A percentile compares a stretch with the other conserved stretches of the same genome.
Evolutionary conservation across 345 rosid species (phyloP).

Genomic region (Populus tremula): DNA sequence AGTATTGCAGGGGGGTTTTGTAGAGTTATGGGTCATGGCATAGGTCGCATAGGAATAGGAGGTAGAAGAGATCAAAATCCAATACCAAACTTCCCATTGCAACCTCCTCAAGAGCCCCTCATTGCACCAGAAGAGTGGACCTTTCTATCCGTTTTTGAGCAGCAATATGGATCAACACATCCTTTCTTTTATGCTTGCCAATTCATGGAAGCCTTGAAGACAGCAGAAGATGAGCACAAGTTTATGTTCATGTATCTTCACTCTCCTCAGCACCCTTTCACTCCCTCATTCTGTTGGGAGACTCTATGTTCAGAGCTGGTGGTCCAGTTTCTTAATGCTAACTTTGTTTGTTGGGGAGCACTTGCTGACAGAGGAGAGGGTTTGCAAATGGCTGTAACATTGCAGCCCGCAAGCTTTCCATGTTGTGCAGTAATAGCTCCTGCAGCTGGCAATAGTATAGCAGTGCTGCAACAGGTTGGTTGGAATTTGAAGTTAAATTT

Average conservation of each 20-base stretch:
- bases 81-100: constrained; percentile 21
- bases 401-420: constrained; percentile 49
- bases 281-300: constrained; percentile 53
- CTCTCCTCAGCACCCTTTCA: constrained; percentile 51
- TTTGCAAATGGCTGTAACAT: constrained; percentile 37
- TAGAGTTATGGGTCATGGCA: constrained; percentile 38
- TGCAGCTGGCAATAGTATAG: constrained; percentile 36
- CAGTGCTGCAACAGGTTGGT: constrained; percentile 57
- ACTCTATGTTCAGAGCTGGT: constrained; percentile 51
- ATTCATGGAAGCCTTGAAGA: constrained; percentile 44
- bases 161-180: constrained; percentile 47
- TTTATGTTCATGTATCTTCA: constrained; percentile 59
- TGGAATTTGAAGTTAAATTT: background rate
- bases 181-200: constrained; percentile 53
- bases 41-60: constrained; percentile 27
- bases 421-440: constrained; percentile 57
- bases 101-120: constrained; percentile 25
- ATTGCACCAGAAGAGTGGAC: constrained; percentile 40
- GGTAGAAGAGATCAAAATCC: constrained; percentile 36
- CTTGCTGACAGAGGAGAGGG: constrained; percentile 51
- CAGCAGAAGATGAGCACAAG: constrained; percentile 50
- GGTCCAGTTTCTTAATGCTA: constrained; percentile 52
- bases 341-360: constrained; percentile 58
- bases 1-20: constrained; percentile 43
- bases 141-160: constrained; percentile 49